Conservation (phyloP, 768 basidiomycete species). For the Hydnum rufescens region DNA sequence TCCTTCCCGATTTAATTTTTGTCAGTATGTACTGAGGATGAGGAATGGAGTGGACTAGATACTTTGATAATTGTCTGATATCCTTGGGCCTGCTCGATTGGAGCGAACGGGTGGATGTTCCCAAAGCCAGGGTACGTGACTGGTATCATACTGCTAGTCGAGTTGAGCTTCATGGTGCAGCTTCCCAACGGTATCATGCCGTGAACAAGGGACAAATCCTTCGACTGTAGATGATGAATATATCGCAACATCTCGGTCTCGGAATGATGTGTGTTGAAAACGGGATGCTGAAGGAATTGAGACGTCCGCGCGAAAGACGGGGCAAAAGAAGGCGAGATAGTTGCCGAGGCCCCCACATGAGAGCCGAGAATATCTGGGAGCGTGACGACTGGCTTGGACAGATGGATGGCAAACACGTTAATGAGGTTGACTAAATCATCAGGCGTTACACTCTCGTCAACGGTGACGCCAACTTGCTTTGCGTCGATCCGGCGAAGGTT, state of each 20-base stretch:
- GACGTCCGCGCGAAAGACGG: constrained; percentile 37
- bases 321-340: constrained; percentile 29
- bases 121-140: constrained; percentile 89
- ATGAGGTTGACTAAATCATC: constrained; percentile 56
- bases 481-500: constrained; percentile 69
- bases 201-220: constrained; percentile 88
- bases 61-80: constrained; percentile 70
- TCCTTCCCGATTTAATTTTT: constrained; percentile 33
- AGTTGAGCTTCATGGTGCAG: constrained; percentile 97
- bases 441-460: constrained; percentile 77
- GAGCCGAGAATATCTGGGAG: constrained; percentile 19
- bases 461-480: constrained; percentile 60
- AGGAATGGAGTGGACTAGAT: constrained; percentile 4
- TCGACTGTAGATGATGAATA: constrained; percentile 80
- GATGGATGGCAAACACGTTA: constrained; percentile 60
- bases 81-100: constrained; percentile 72
- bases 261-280: constrained; percentile 93
- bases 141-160: constrained; percentile 94
- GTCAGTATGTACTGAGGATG: background rate
- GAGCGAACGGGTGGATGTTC: constrained; percentile 81
- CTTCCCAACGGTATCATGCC: constrained; percentile 92
- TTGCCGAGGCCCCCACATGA: constrained; percentile 25
- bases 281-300: constrained; percentile 60
- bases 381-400: constrained; percentile 23
- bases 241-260: constrained; percentile 99